phyloP scores from a whole-genome alignment of 1,284 basidiomycete genomes.

The Pterula multifida region DNA sequence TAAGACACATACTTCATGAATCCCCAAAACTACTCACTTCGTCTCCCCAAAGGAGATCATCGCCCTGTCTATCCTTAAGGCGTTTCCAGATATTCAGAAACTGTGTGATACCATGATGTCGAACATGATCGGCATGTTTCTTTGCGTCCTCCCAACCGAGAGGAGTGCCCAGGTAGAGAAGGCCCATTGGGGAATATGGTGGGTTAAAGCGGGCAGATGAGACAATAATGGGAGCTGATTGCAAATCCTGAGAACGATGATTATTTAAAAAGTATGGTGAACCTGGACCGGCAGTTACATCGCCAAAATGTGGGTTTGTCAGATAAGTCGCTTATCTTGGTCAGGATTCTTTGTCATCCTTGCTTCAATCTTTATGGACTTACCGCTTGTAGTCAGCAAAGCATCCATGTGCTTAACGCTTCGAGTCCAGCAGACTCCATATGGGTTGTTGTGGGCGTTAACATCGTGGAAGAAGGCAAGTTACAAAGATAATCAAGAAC shows the following conservation, averaged over 20 bases:
- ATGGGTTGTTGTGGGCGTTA: no score
- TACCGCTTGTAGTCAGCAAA: neutral
- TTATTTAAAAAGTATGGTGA: no score
- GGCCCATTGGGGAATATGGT: slow-evolving; percentile 81
- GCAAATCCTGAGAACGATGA: no score
- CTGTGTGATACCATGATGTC: slow-evolving; percentile 89
- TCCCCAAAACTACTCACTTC: slow-evolving; percentile 55
- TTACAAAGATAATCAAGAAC: no score
- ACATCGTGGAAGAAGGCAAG: no score
- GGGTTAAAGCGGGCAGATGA: no score
- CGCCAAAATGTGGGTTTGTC: no score
- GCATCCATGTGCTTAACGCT: neutral
- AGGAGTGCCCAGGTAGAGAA: slow-evolving; percentile 90
- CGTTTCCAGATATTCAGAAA: slow-evolving; percentile 90
- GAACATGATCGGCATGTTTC: slow-evolving; percentile 82
- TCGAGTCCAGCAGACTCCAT: no score
- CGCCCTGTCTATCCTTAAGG: slow-evolving; percentile 85
- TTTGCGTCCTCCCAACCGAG: slow-evolving; percentile 88
- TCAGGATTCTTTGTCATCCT: neutral
- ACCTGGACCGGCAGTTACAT: no score
- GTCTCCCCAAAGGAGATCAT: slow-evolving; percentile 96
- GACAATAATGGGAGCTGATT: neutral
- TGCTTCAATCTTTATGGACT: neutral
- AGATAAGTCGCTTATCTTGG: no score
- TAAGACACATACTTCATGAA: slow-evolving; percentile 6